Percentiles rank a stretch among this genome's conserved stretches.
phyloP scores from a whole-genome alignment of 257 asterid genomes.

The Solanum paucissectum region DNA sequence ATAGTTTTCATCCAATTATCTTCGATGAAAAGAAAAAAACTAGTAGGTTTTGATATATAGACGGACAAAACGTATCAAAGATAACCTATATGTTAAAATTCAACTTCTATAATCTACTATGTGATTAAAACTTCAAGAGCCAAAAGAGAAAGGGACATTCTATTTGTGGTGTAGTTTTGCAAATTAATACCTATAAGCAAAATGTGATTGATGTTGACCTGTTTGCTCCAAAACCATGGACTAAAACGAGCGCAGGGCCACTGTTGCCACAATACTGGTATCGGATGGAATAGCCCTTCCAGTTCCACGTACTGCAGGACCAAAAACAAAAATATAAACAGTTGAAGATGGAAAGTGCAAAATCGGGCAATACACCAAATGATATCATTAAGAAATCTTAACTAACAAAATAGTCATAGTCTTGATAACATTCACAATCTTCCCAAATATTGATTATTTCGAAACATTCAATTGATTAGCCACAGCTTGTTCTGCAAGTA shows the following conservation, averaged over 20 bases:
- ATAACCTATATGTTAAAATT: neutral
- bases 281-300: conserved; percentile 80
- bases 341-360: neutral
- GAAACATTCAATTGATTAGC: neutral
- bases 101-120: neutral
- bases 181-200: conserved; percentile 48
- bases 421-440: neutral
- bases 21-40: no score
- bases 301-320: conserved; percentile 62
- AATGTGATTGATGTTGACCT: conserved; percentile 74
- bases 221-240: conserved; percentile 99
- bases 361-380: neutral
- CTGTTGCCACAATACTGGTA: conserved; percentile 64
- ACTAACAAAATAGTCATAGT: neutral
- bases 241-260: conserved; percentile 78
- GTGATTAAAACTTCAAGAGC: neutral
- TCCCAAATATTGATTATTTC: neutral
- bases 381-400: neutral
- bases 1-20: neutral
- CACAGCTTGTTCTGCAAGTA: neutral
- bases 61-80: neutral
- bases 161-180: conserved; percentile 9
- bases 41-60: neutral
- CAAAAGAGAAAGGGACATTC: neutral
- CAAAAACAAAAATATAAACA: neutral